Evolutionary conservation across 176 grass and related monocot genomes (phyloP).

Genomic region (Carex myosuroides): DNA sequence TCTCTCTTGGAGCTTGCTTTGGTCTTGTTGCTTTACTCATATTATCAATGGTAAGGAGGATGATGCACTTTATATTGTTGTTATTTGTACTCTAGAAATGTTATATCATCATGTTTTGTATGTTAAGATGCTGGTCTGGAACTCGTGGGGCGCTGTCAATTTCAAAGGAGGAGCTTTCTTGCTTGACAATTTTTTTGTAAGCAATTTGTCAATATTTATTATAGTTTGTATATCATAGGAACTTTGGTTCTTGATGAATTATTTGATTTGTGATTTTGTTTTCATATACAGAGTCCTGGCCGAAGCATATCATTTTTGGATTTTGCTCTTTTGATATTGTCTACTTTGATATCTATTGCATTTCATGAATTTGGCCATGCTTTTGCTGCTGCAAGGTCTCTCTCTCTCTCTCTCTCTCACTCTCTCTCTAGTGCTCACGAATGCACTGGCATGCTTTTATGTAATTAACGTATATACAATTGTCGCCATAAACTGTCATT

Average conservation of each 20-base stretch:
- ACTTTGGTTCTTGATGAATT: not conserved
- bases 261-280: not conserved
- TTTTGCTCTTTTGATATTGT: conserved; percentile 41
- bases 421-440: not conserved
- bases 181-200: conserved; percentile 53
- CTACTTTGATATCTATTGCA: conserved; percentile 70
- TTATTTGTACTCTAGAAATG: not conserved
- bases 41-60: conserved; percentile 61
- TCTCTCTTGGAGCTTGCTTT: conserved; percentile 61
- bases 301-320: conserved; percentile 55
- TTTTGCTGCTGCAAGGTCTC: conserved; percentile 82
- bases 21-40: conserved; percentile 46
- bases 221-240: not conserved
- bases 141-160: conserved; percentile 34
- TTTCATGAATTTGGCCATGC: conserved; percentile 96
- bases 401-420: not conserved
- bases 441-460: not conserved
- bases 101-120: not conserved
- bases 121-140: conserved; percentile 67
- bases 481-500: not conserved
- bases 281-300: conserved; percentile 41
- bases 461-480: not conserved
- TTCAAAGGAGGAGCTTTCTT: conserved; percentile 24
- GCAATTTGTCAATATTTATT: conserved; percentile 25
- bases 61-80: conserved; percentile 9